Evolutionary conservation across 2,329 filamentous ascomycete genomes (phyloP).

Genomic region (Fusarium palustre): DNA sequence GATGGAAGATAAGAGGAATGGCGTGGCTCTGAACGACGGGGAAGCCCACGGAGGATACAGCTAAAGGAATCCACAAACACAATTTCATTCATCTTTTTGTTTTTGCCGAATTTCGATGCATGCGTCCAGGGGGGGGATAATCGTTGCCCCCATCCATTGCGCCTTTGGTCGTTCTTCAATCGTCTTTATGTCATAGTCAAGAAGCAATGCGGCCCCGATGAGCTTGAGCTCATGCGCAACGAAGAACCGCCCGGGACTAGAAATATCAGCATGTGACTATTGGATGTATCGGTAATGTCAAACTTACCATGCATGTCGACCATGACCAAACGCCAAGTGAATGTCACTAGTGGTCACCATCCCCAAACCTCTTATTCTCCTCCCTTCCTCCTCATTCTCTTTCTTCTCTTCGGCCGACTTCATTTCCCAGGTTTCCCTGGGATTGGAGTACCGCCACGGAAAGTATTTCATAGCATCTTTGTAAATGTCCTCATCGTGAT

Average conservation of each 20-base stretch:
- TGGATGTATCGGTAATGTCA: neutral
- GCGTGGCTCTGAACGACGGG: constrained; percentile 5
- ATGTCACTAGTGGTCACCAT: constrained; percentile 65
- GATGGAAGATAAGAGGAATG: constrained; percentile 26
- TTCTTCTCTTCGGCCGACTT: constrained; percentile 47
- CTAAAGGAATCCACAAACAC: neutral
- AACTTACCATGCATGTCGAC: constrained; percentile 61
- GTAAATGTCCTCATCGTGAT: constrained; percentile 61
- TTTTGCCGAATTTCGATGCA: constrained; percentile 46
- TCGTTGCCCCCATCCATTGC: constrained; percentile 59
- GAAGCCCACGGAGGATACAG: constrained; percentile 29
- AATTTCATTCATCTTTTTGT: neutral
- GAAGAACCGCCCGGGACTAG: constrained; percentile 66
- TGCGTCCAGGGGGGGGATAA: constrained; percentile 48
- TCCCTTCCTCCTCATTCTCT: constrained; percentile 48
- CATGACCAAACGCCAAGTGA: constrained; percentile 68
- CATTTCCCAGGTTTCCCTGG: constrained; percentile 54
- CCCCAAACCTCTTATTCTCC: constrained; percentile 55
- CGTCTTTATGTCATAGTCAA: constrained; percentile 65
- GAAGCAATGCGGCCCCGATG: constrained; percentile 61
- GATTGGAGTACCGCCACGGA: constrained; percentile 61
- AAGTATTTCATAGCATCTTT: constrained; percentile 58
- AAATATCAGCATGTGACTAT: neutral
- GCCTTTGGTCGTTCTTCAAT: constrained; percentile 55
- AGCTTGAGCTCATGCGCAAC: constrained; percentile 68